Conservation (phyloP, 805 yeast species). For the Yarrowia phangngaensis region DNA sequence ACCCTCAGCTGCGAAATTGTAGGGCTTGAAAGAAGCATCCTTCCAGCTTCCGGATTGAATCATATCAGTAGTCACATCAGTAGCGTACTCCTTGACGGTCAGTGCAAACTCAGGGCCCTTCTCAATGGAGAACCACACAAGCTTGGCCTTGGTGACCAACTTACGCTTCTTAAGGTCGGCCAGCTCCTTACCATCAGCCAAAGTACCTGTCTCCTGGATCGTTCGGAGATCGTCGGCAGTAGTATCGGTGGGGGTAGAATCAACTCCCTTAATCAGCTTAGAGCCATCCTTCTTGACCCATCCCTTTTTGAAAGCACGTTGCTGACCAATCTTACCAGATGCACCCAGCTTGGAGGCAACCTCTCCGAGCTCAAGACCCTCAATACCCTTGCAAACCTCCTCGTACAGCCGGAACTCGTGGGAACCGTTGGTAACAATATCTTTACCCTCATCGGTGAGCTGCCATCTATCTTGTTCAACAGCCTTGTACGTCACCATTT, state of each 20-base stretch:
- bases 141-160: conserved; percentile 65
- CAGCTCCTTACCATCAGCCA: conserved; percentile 61
- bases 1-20: conserved; percentile 95
- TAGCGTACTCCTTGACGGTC: conserved; percentile 75
- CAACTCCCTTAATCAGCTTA: conserved; percentile 55
- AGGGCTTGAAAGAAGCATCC: conserved; percentile 80
- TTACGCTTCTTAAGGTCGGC: conserved; percentile 92
- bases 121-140: conserved; percentile 64
- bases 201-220: conserved; percentile 54
- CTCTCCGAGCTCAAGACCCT: conserved; percentile 77
- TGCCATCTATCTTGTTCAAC: conserved; percentile 73
- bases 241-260: conserved; percentile 55
- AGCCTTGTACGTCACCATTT: conserved; percentile 69
- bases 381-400: conserved; percentile 66
- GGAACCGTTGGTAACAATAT: conserved; percentile 74
- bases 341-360: conserved; percentile 63
- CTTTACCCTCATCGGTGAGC: conserved; percentile 76
- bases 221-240: conserved; percentile 61
- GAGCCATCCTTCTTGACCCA: conserved; percentile 92
- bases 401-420: conserved; percentile 80
- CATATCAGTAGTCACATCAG: conserved; percentile 95
- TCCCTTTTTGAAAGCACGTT: conserved; percentile 94
- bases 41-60: conserved; percentile 77
- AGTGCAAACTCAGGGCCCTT: conserved; percentile 85
- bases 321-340: conserved; percentile 86